Evolutionary conservation across 1,284 basidiomycete species (phyloP).

Genomic region (Abortiporus biennis): DNA sequence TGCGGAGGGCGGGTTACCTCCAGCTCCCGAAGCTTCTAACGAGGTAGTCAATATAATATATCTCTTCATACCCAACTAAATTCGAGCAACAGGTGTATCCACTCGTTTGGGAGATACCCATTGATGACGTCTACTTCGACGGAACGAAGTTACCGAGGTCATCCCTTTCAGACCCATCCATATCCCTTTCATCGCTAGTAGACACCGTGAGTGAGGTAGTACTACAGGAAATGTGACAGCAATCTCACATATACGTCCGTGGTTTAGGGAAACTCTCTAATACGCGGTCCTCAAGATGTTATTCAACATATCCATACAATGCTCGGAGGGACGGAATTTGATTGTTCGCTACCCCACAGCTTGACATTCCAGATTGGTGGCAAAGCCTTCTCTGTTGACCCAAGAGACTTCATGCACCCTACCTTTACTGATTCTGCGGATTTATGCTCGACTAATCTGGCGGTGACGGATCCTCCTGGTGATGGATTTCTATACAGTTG

Average conservation of each 20-base stretch:
- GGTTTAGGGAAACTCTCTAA: conserved; percentile 31
- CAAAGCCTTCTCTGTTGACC: conserved; percentile 55
- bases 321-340: conserved; percentile 42
- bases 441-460: conserved; percentile 37
- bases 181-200: conserved; percentile 38
- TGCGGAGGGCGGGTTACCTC: conserved; percentile 29
- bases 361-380: conserved; percentile 61
- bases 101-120: conserved; percentile 45
- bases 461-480: conserved; percentile 46
- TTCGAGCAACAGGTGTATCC: conserved; percentile 27
- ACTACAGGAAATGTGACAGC: too few relatives aligned
- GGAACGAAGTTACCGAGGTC: conserved; percentile 41
- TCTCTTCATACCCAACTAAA: conserved; percentile 9
- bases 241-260: too few relatives aligned
- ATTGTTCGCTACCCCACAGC: conserved; percentile 43
- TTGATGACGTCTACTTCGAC: conserved; percentile 55
- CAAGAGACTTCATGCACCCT: conserved; percentile 52
- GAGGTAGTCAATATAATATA: conserved; percentile 29
- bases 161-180: conserved; percentile 22
- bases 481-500: conserved; percentile 29
- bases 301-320: conserved; percentile 32
- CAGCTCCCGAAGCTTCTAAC: conserved; percentile 28
- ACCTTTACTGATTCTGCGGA: conserved; percentile 27
- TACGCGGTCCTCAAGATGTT: conserved; percentile 32
- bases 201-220: conserved; percentile 41